Conservation (phyloP, 2,329 filamentous ascomycete species). For the Microsporum ferrugineum region DNA sequence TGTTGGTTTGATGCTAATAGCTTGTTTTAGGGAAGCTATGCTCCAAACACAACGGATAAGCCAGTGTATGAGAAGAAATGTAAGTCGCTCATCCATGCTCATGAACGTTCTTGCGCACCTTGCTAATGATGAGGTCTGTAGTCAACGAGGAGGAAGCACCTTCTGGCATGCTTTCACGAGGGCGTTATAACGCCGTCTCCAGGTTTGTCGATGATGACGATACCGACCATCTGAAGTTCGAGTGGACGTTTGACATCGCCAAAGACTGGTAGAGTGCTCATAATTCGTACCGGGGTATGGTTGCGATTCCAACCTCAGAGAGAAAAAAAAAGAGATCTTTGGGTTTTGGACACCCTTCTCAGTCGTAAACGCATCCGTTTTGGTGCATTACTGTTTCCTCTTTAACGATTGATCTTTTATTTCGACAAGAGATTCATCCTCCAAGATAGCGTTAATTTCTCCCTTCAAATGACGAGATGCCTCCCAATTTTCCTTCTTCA, state of each 20-base stretch:
- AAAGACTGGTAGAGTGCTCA: constrained; percentile 63
- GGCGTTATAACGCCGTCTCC: constrained; percentile 78
- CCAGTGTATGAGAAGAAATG: constrained; percentile 82
- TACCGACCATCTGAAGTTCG: constrained; percentile 77
- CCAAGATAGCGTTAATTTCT: not conserved
- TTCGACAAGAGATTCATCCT: not conserved
- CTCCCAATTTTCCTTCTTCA: not conserved
- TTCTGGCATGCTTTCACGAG: constrained; percentile 77
- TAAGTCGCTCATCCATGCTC: constrained; percentile 40
- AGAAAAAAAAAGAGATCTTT: not conserved
- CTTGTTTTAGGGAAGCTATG: constrained; percentile 64
- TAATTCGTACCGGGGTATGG: too few species aligned
- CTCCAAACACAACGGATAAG: constrained; percentile 82
- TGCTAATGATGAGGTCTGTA: constrained; percentile 27
- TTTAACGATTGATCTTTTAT: not conserved
- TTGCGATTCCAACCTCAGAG: not conserved
- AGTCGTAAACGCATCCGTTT: not conserved
- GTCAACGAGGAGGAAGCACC: constrained; percentile 89
- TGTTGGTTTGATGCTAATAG: not conserved
- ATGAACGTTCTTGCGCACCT: constrained; percentile 1
- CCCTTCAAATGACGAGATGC: constrained; percentile 4
- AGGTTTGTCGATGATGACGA: constrained; percentile 95
- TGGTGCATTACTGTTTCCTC: not conserved
- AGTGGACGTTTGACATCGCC: constrained; percentile 92
- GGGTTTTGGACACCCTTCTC: not conserved